phyloP scores from a whole-genome alignment of 2,329 filamentous ascomycete species.

The Fusarium redolens region DNA sequence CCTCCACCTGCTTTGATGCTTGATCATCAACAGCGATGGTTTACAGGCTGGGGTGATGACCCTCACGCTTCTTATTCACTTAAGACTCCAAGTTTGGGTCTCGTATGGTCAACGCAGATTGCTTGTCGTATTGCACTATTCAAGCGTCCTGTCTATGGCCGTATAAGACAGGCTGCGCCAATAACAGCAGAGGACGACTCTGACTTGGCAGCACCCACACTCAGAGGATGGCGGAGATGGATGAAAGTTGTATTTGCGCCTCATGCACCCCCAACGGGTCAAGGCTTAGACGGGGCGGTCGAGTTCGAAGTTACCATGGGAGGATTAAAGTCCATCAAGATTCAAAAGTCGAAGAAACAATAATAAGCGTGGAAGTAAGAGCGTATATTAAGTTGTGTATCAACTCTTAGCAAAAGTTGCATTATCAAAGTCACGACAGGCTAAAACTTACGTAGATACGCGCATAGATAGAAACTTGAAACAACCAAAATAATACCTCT shows the following conservation, averaged over 20 bases:
- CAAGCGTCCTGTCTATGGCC: conserved; percentile 70
- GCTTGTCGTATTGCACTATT: conserved; percentile 84
- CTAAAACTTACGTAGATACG: not conserved
- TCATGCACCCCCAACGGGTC: conserved; percentile 70
- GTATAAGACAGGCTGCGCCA: conserved; percentile 51
- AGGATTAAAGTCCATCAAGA: conserved; percentile 61
- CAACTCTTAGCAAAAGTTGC: not conserved
- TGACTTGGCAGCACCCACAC: conserved; percentile 57
- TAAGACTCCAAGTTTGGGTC: conserved; percentile 88
- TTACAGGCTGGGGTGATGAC: conserved; percentile 92
- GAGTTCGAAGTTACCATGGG: conserved; percentile 82
- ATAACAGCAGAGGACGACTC: conserved; percentile 53
- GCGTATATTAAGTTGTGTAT: not conserved
- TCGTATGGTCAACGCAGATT: conserved; percentile 93
- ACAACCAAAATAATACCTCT: conserved; percentile 17
- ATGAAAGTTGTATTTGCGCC: conserved; percentile 92
- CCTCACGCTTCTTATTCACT: conserved; percentile 58
- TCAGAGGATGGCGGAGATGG: conserved; percentile 76
- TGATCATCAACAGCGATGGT: conserved; percentile 93
- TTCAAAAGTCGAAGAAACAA: conserved; percentile 10
- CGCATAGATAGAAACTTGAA: not conserved
- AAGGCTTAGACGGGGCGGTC: conserved; percentile 62
- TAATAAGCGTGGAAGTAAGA: not conserved
- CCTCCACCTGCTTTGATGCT: conserved; percentile 71
- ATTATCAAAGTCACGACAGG: not conserved